Evolutionary conservation across 257 asterid species (phyloP), one percentile per base, ranked within the genome.

Genomic region (Marsdenia floribunda): DNA sequence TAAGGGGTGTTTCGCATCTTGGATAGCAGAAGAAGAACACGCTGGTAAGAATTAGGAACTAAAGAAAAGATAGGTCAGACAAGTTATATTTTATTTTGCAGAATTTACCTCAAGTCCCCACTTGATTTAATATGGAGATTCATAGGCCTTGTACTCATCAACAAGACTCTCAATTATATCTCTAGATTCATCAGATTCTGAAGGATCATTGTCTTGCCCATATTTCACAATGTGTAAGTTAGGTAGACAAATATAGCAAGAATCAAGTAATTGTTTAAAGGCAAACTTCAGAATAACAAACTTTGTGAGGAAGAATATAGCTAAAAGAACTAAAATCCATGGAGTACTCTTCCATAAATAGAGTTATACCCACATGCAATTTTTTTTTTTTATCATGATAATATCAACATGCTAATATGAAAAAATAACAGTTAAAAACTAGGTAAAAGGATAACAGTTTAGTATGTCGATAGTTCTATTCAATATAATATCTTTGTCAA

Each of bases 101-200:
- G 54, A 65, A 71, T 72, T 74, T 73, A 92, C 99, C 98, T 95
- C 98, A 91, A 95, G 85, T 72, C 99, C 99, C 99, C 99, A 95
- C 79, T 95, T 95, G 85, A 95, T 90, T 88, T 95, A 95, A 82
- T 95, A 97, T 73, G 98, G 97, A 82, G 99, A 95, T 82, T 95
- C 99, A 44, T 98, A 95, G 75, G 99, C 99, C 93, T 95, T 95
- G 94, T 95, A 95, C 86, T 95, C 99, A 67, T 95, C 97, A 54
- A 95, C 97, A 73, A 95, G 98, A 78, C 96, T 90, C 86, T 87
- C 96, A 54, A 95, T 89, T 73, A 95, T 90, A 83, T 95, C 98
- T 88, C 98, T 90, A 26, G 99, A 95, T 86, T 95, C 99, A 78
- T 95, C 99, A 77, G 92, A 95, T 82, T 95, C 99, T 0, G 99